Base-by-base conservation (phyloP, 441 rosid genomes). In the Bocquillonia castaneifolia region DNA sequence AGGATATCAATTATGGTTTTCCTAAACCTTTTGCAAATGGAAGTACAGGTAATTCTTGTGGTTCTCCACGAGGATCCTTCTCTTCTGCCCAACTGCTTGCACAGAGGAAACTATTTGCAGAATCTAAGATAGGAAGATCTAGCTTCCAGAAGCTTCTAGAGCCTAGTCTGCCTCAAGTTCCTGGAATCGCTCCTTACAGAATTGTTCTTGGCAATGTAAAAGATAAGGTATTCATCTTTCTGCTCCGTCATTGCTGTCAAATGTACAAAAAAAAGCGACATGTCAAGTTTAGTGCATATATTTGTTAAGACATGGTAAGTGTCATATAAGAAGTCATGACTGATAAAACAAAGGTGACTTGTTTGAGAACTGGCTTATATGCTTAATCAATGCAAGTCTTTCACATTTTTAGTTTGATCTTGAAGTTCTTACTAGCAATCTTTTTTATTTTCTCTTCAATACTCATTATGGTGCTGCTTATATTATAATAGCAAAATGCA, bases 121-220 rank as follows among this genome's bases (percentile, higher is more conserved):
- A 93, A 68, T 82, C 98, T 60, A 83, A 85, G 80, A 82, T 82
- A 44, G 97, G 96, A 77, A 84, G 93, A 82, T 85, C 94, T 74
- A 91, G 97, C 82, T 91, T 93, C 81, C 97, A 87, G 75, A 93
- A 89, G 80, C 94, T 93, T 74, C 78, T 93, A 66, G 97, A 93
- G 80, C 97, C 97, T 71, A 85, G 90, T 66, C 85, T 74, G 63
- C 87, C 96, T 73, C 82, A 80, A 75, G 85, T 67, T 63, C 87
- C 98, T 63, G 96, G 91, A 78, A 82, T 87, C 64, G 92, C 94
- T 78, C 97, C 98, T 42, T 90, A 93, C 61, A 82, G 97, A 77
- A 88, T 93, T 79, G 88, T 93, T 74, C 94, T 93, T 63, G 93
- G 97, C 14, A 79, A 89, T 71, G 94, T 93, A 47, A 91, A 91